Base-by-base conservation (phyloP, 805 yeast species). In the Saccharomycopsis malanga region DNA sequence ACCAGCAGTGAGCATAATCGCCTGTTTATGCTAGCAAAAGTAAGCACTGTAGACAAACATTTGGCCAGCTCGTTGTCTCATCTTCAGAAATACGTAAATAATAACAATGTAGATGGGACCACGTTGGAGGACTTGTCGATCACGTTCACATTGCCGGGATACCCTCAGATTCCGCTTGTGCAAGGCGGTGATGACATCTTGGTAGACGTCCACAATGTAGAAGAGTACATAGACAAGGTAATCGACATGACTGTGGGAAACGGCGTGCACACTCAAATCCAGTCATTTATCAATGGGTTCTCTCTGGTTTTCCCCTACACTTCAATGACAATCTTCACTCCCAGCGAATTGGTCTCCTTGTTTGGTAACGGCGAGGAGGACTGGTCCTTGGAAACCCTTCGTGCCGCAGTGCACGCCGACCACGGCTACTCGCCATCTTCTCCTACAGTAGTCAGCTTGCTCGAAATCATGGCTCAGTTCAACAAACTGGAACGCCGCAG, bases 341-440 rank as follows among this genome's bases (percentile, higher is more conserved):
- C 95, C 0, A 70, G 67, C n/a, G 98, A 91, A 58, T 68, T 88
- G 24, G 76, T 73, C 2, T 72, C 73, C 18, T 58, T 91, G 34
- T 78, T 86, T 56, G 97, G 98, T 3, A 78, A 77, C 50, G 76
- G 77, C 2, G 79, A 79, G 39, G 98, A 91, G 59, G 97, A 91
- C 58, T 93, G 98, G 97, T 73, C 83, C 0, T 62, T 62, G 35
- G 76, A 71, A 36, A 79, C 93, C 0, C 64, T 91, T 23, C 55
- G 69, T 4, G 69, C 76, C 1, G 70, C 81, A 0, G 67, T 91
- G 14, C 77, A 77, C 54, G 96, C 97, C 0, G 94, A 89, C 56
- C 98, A 91, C 63, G 98, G 98, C 1, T 91, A 83, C 58, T 74
- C 76, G 2, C 73, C 74, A 57, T 89, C 82, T 30, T 84, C 95